Percentiles rank a stretch among this genome's conserved stretches.
phyloP scores from a whole-genome alignment of 768 basidiomycete genomes.

The Tulasnella sp. region DNA sequence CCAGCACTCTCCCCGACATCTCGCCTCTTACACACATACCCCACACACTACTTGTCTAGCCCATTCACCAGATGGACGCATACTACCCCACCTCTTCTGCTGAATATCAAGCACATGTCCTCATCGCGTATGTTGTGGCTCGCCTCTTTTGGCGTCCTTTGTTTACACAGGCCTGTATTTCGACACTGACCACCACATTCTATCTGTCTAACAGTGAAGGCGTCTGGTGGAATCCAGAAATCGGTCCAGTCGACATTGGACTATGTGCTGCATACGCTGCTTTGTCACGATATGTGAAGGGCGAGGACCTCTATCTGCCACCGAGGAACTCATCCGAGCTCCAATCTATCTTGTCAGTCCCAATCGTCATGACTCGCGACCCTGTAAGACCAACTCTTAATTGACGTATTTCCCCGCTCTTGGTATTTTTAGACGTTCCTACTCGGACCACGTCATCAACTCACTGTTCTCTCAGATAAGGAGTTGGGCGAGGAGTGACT shows the following conservation, averaged over 20 bases:
- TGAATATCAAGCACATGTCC: constrained; percentile 59
- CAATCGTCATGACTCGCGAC: no score
- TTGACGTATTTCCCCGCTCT: background rate
- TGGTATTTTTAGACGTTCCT: constrained; percentile 43
- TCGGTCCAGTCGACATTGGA: constrained; percentile 26
- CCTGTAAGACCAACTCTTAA: constrained; percentile 6
- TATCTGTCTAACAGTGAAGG: constrained; percentile 44
- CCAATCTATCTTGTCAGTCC: constrained; percentile 55
- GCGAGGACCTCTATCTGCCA: constrained; percentile 57
- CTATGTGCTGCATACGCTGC: constrained; percentile 73
- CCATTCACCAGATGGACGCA: constrained; percentile 41
- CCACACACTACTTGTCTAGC: background rate
- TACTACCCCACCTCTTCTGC: constrained; percentile 63
- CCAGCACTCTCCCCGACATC: background rate
- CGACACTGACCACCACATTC: constrained; percentile 40
- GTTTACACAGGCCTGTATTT: background rate
- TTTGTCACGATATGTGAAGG: constrained; percentile 59
- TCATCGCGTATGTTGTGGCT: constrained; percentile 43
- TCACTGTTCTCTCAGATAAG: constrained; percentile 65
- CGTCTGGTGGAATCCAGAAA: constrained; percentile 9
- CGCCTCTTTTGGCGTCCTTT: background rate
- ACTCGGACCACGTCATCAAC: constrained; percentile 70
- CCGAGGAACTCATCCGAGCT: constrained; percentile 56
- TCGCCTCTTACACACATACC: no score
- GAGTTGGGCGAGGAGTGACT: constrained; percentile 23